Evolutionary conservation across 2,329 filamentous ascomycete species (phyloP).

Genomic region (Trichoderma gracile): DNA sequence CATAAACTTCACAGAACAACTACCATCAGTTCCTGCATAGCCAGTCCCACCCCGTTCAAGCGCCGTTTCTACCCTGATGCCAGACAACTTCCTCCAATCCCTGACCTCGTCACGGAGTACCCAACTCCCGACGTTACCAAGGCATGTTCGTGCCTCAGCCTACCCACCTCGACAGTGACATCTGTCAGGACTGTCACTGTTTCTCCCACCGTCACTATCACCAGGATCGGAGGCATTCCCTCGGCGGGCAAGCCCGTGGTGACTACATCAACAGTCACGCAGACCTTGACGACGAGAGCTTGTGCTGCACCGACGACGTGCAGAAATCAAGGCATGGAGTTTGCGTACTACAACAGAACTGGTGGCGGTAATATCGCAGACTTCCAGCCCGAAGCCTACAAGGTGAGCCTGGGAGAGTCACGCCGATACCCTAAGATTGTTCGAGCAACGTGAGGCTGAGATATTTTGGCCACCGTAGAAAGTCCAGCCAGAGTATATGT

Average conservation of each 20-base stretch:
- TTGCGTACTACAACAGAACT: conserved; percentile 5
- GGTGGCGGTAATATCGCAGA: background rate
- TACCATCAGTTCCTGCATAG: background rate
- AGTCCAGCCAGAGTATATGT: too few species aligned
- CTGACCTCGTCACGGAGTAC: background rate
- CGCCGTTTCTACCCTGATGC: background rate
- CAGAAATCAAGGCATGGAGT: conserved; percentile 16
- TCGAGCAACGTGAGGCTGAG: background rate
- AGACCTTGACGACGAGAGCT: background rate
- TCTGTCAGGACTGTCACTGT: background rate
- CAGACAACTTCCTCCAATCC: background rate
- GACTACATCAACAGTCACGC: background rate
- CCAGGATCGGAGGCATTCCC: background rate
- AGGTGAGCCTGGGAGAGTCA: background rate
- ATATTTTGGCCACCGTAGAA: background rate
- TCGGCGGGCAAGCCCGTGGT: background rate
- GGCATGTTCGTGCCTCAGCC: conserved; percentile 6
- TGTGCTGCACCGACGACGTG: conserved; percentile 17
- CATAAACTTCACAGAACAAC: background rate
- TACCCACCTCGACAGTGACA: conserved; percentile 11
- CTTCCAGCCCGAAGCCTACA: conserved; percentile 5
- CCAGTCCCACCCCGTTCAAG: background rate
- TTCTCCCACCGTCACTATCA: conserved; percentile 1
- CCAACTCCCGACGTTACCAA: background rate
- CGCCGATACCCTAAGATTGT: too few species aligned